Base-by-base conservation (phyloP, 164 flowering plant genomes). In the Sedum album region DNA sequence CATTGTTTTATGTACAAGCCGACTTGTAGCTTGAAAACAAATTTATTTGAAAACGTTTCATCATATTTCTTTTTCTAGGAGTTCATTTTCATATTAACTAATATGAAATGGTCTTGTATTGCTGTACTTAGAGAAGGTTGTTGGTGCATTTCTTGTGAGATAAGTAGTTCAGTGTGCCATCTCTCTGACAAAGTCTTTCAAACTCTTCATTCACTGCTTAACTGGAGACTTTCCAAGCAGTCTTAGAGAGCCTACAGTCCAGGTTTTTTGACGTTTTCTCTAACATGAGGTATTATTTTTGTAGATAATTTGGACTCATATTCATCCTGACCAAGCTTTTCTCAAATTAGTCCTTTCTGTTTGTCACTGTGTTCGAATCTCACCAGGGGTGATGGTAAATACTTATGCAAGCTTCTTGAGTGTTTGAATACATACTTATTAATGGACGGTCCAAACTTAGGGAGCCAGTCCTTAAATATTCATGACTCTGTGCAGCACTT, bases 361-460 rank as follows among this genome's bases (percentile, higher is more conserved):
- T 67, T 73, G 41, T 14, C 33, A 13, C 2, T 0, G 33, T 13
- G 4, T 57, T 57, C 33, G 7, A 57, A 26, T 28, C 28, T 51
- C 28, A 57, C 31, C 78, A 94, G 97, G 87, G 91, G 88, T 30
- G 96, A 90, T 67, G 91, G 91, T n/a, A 88, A 90, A 78, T 73
- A 83, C 71, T 77, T 91, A 39, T 90, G 90, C 71, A 92, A 92
- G 72, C 86, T 95, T 67, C 75, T 95, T 39, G 94, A 92, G 75
- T 90, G 97, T 78, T 68, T 95, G n/a, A 92, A 95, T 69, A 79
- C 75, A 39, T 92, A 76, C 81, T 77, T 95, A 82, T 67, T 81
- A 20, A 84, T 79, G 79, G 97, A 95, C 81, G 99, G 99, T 62
- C 96, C 97, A 26, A 95, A 95, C 77, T 73, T 95, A 74, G 96